phyloP scores from a whole-genome alignment of 176 grass and related monocot species.

The Aechmea fasciata region DNA sequence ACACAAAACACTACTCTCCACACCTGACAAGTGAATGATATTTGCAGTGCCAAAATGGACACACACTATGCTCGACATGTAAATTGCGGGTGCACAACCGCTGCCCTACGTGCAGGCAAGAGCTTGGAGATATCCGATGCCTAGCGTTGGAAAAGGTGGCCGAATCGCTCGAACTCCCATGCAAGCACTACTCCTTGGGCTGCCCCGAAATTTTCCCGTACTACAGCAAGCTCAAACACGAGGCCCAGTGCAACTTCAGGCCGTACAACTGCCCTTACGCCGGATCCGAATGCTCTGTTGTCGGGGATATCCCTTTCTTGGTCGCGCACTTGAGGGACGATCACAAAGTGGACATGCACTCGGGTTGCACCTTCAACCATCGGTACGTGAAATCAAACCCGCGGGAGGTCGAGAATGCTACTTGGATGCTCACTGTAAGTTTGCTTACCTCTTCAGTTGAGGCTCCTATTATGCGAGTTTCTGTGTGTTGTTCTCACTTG shows the following conservation, averaged over 20 bases:
- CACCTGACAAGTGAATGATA: not conserved
- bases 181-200: constrained; percentile 7
- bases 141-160: constrained; percentile 16
- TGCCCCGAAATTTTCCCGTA: constrained; percentile 9
- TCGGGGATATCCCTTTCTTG: constrained; percentile 11
- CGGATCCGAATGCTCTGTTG: constrained; percentile 12
- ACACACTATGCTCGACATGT: constrained; percentile 10
- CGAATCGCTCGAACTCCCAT: constrained; percentile 10
- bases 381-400: constrained; percentile 14
- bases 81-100: constrained; percentile 14
- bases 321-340: constrained; percentile 7
- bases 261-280: constrained; percentile 17
- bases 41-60: constrained; percentile 14
- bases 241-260: constrained; percentile 13
- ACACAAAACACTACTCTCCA: no score
- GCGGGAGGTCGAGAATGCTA: constrained; percentile 16
- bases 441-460: not conserved
- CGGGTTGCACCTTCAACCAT: constrained; percentile 12
- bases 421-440: constrained; percentile 21
- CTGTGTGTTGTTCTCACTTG: not conserved
- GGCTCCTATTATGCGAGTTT: not conserved
- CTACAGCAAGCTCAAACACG: constrained; percentile 14
- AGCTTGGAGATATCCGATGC: constrained; percentile 16
- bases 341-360: constrained; percentile 17
- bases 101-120: constrained; percentile 15